Base-by-base conservation (phyloP, 2,329 filamentous ascomycete genomes). In the Aspergillus latus region DNA sequence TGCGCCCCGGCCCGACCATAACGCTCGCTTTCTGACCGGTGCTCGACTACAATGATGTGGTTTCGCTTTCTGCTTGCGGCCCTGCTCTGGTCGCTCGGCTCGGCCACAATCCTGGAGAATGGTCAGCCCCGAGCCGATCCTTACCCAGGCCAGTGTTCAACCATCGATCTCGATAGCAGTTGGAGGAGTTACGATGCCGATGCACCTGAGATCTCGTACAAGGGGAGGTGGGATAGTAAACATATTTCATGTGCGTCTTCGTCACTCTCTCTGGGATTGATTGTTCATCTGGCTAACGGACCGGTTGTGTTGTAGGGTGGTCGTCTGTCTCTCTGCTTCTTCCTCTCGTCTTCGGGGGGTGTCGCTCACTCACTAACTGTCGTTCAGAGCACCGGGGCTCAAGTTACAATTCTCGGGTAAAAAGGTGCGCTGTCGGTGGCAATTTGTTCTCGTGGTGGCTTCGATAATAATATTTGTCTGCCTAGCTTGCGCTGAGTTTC, bases 171-270 rank as follows among this genome's bases (percentile, higher is more conserved):
- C 36, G 68, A 74, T 42, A 64, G 68, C 26, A 69, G 66, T 34
- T 81, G 78, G 73, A 75, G 68, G 30, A 81, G 74, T 1, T 86
- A 83, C 60, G 70, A 74, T 3, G 76, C 82, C 3, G 75, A 81
- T 64, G 76, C 80, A 1, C 68, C 76, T 1, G 82, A 86, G 63
- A 73, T 87, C 8, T 81, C 81, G 0, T 87, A 85, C 73, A 85
- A 85, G 64, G 84, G 84, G 4, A 74, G 83, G 56, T 87, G 84
- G 84, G 83, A 86, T 65, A 82, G 78, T 34, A 78, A 82, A 61
- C 76, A 82, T 60, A 78, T 85, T 47, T 85, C 81, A 1, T 86
- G 74, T 74, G 69, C 50, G 68, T 56, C 11, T 30, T 44, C 11
- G 10, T 15, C 6, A 1, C 9, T 32, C 29, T 30, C 46, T 9